These are phyloP conservation scores for Agaricus bisporus DNA, from an alignment of 768 basidiomycete genomes.

Conservation along the genomic window DNA sequence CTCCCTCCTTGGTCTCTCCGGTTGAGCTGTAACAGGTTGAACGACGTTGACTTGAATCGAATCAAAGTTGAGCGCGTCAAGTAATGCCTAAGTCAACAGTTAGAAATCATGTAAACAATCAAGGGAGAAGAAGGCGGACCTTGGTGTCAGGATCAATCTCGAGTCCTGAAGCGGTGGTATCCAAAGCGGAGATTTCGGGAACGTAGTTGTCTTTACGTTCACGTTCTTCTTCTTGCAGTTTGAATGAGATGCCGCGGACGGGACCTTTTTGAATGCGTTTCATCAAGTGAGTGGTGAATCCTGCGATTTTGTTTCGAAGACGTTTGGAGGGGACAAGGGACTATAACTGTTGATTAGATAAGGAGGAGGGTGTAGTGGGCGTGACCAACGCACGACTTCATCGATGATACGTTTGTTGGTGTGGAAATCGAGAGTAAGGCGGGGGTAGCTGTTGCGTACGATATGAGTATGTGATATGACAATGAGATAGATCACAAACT, in stretches of 20 bases:
- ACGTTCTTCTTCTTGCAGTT: constrained; percentile 98
- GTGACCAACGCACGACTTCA: constrained; percentile 66
- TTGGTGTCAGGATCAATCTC: constrained; percentile 94
- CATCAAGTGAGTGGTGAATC: constrained; percentile 99
- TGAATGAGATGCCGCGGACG: constrained; percentile 99
- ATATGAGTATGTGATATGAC: background rate
- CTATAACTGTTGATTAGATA: constrained; percentile 34
- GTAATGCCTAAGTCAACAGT: constrained; percentile 59
- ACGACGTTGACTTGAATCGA: constrained; percentile 74
- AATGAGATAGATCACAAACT: constrained; percentile 31
- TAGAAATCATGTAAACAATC: background rate
- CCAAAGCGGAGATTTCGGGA: constrained; percentile 95
- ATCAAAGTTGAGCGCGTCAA: constrained; percentile 92
- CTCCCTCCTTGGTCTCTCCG: constrained; percentile 73
- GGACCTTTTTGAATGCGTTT: constrained; percentile 98
- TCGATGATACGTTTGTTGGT: constrained; percentile 99
- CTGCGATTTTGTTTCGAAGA: constrained; percentile 98
- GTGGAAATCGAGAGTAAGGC: constrained; percentile 98
- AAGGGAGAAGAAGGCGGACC: constrained; percentile 38
- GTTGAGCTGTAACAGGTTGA: constrained; percentile 52
- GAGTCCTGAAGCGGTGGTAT: constrained; percentile 64
- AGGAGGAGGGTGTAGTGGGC: background rate
- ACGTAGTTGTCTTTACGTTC: constrained; percentile 99
- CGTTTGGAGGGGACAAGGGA: constrained; percentile 97
- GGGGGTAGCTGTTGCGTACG: constrained; percentile 71